A percentile compares a stretch with the other conserved stretches of the same genome.
These are phyloP conservation scores for Penicillium decumbens DNA, from an alignment of 2,329 filamentous ascomycete species.

Conservation along the genomic window DNA sequence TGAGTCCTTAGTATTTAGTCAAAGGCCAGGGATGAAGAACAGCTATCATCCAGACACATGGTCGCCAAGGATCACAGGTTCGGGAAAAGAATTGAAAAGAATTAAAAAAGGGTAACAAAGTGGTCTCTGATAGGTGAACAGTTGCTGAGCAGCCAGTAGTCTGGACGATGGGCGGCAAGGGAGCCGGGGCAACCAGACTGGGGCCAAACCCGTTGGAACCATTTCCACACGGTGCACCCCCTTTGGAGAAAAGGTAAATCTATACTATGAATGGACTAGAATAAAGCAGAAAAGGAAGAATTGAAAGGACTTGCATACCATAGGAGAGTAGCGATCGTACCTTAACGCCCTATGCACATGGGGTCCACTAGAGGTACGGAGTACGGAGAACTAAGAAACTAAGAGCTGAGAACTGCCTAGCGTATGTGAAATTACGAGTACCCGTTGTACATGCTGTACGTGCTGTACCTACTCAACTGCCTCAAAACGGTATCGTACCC, in stretches of 20 bases:
- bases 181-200: conserved; percentile 36
- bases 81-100: conserved; percentile 11
- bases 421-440: no score
- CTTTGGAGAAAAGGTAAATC: conserved; percentile 2
- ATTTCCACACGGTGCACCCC: background rate
- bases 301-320: background rate
- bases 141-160: conserved; percentile 33
- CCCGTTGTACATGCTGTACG: no score
- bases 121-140: conserved; percentile 31
- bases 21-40: background rate
- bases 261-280: conserved; percentile 4
- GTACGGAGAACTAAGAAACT: no score
- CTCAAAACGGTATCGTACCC: background rate
- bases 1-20: background rate
- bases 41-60: conserved; percentile 20
- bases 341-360: background rate
- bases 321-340: conserved; percentile 4
- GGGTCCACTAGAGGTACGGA: background rate
- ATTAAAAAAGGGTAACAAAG: background rate
- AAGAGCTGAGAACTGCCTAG: no score
- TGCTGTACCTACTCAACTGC: background rate
- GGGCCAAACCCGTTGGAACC: conserved; percentile 8
- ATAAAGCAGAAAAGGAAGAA: background rate
- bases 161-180: conserved; percentile 34
- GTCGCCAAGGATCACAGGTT: conserved; percentile 16